Percentiles rank a stretch among this genome's conserved stretches.
phyloP scores from a whole-genome alignment of 1,284 basidiomycete genomes.

The Leccinum fuscescens region DNA sequence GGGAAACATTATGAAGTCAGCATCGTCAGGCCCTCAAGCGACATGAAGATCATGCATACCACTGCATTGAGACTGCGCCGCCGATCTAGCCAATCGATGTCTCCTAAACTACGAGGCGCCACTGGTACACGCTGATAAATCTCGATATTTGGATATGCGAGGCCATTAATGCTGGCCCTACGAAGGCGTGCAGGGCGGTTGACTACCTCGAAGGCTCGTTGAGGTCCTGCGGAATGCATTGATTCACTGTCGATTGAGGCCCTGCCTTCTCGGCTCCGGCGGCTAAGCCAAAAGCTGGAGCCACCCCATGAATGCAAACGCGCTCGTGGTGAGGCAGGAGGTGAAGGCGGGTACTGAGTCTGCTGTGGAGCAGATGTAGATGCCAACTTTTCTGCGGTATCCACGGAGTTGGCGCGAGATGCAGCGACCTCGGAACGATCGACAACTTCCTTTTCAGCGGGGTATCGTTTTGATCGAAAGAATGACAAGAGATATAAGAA shows the following conservation, averaged over 20 bases:
- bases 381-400: slow-evolving; percentile 49
- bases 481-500: slow-evolving; percentile 38
- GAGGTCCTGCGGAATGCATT: slow-evolving; percentile 40
- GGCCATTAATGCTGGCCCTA: slow-evolving; percentile 46
- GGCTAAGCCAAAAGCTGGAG: slow-evolving; percentile 42
- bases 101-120: slow-evolving; percentile 54
- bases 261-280: slow-evolving; percentile 44
- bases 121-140: slow-evolving; percentile 36
- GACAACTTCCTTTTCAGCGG: slow-evolving; percentile 17
- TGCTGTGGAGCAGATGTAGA: slow-evolving; percentile 37
- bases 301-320: slow-evolving; percentile 54
- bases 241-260: slow-evolving; percentile 52
- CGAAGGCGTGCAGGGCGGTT: slow-evolving; percentile 59
- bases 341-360: slow-evolving; percentile 40
- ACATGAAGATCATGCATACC: slow-evolving; percentile 44
- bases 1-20: slow-evolving; percentile 16
- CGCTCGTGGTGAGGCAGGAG: slow-evolving; percentile 46
- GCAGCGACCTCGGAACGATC: slow-evolving; percentile 23
- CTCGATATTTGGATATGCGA: slow-evolving; percentile 41
- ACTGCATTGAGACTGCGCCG: slow-evolving; percentile 65
- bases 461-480: slow-evolving; percentile 22
- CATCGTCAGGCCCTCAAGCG: slow-evolving; percentile 9
- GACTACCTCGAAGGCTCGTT: slow-evolving; percentile 65
- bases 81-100: slow-evolving; percentile 73
- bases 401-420: slow-evolving; percentile 41